Conservation (phyloP, 345 rosid genomes). For the Citrus glauca region DNA sequence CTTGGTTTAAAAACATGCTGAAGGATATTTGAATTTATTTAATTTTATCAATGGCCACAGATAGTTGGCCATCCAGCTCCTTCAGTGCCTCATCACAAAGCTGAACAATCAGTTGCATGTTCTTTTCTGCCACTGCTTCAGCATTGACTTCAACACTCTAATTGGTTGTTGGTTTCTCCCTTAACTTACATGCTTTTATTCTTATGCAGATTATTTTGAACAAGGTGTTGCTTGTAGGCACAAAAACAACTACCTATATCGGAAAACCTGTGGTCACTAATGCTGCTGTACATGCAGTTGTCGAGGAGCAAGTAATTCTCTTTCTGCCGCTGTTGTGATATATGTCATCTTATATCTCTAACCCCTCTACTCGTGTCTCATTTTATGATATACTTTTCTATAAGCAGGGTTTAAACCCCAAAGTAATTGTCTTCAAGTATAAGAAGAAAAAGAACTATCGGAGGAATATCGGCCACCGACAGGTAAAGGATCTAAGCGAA, state of each 20-base stretch:
- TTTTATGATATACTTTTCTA: not conserved
- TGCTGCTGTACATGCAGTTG: slow-evolving; percentile 93
- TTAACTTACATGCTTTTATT: slow-evolving; percentile 1
- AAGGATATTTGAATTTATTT: slow-evolving; percentile 3
- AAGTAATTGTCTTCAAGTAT: slow-evolving; percentile 88
- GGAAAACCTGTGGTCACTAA: slow-evolving; percentile 92
- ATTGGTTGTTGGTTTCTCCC: not conserved
- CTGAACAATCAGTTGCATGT: not conserved
- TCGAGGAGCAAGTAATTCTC: slow-evolving; percentile 74
- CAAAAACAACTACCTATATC: slow-evolving; percentile 72
- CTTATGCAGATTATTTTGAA: slow-evolving; percentile 61
- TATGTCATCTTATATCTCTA: not conserved
- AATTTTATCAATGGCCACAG: not conserved
- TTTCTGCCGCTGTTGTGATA: not conserved
- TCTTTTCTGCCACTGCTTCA: not conserved
- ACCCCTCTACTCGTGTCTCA: not conserved
- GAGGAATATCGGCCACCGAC: slow-evolving; percentile 95
- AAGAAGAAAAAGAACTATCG: slow-evolving; percentile 92
- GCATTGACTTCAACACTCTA: not conserved
- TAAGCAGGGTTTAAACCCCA: slow-evolving; percentile 73
- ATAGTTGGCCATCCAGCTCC: not conserved
- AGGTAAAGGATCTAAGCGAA: slow-evolving; percentile 42
- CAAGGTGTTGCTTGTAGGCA: slow-evolving; percentile 96
- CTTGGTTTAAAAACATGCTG: not conserved
- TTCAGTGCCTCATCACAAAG: not conserved